A percentile compares a stretch with the other conserved stretches of the same genome.
Evolutionary conservation across 2,329 filamentous ascomycete species (phyloP).

Genomic region (Ascochyta koolunga): DNA sequence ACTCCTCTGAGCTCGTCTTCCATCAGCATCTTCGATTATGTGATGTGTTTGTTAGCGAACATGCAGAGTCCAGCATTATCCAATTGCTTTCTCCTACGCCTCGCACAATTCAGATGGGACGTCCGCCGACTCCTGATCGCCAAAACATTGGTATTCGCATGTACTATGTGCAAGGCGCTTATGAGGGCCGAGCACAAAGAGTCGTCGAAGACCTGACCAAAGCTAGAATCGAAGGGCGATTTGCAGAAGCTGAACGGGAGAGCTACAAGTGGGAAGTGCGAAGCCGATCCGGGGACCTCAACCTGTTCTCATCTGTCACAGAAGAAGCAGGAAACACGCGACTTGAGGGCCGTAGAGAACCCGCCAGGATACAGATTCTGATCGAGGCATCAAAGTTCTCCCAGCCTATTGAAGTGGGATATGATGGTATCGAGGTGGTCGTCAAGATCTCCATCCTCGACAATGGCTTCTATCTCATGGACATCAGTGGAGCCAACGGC

Average conservation of each 20-base stretch:
- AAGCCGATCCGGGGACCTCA: constrained; percentile 63
- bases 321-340: constrained; percentile 70
- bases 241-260: constrained; percentile 82
- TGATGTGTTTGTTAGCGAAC: constrained; percentile 74
- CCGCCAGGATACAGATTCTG: constrained; percentile 73
- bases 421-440: constrained; percentile 71
- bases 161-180: constrained; percentile 74
- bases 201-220: constrained; percentile 86
- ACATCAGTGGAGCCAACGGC: constrained; percentile 70
- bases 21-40: constrained; percentile 72
- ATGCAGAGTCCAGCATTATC: constrained; percentile 64
- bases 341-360: constrained; percentile 68
- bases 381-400: constrained; percentile 72
- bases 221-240: constrained; percentile 83
- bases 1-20: constrained; percentile 70
- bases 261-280: constrained; percentile 80
- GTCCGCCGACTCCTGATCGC: constrained; percentile 42
- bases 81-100: constrained; percentile 68
- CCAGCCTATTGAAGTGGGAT: constrained; percentile 54
- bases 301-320: constrained; percentile 69
- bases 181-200: constrained; percentile 77
- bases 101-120: constrained; percentile 29
- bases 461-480: constrained; percentile 63
- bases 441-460: constrained; percentile 64
- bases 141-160: constrained; percentile 44